phyloP scores from a whole-genome alignment of 306 rosid genomes.

The Rosa lucieae region DNA sequence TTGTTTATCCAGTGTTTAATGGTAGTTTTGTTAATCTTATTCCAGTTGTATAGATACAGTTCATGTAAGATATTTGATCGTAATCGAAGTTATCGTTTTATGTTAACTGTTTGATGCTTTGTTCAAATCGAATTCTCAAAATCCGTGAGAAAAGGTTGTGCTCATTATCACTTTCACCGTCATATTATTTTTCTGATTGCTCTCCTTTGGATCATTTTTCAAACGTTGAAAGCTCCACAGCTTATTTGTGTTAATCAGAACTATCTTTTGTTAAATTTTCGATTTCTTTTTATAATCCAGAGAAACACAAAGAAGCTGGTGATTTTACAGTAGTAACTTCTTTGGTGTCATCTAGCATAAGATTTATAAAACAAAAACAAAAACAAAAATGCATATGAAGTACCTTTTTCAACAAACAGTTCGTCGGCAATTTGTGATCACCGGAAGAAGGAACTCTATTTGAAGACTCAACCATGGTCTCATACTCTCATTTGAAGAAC shows the following conservation, averaged over 20 bases:
- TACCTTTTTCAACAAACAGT: not conserved
- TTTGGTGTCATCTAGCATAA: too few species aligned
- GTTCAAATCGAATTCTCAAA: not conserved
- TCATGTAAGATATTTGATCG: not conserved
- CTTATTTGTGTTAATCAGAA: not conserved
- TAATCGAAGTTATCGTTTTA: not conserved
- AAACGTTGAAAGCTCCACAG: not conserved
- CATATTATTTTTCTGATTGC: not conserved
- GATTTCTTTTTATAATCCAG: not conserved
- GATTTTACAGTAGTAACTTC: too few species aligned
- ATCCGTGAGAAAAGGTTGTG: not conserved
- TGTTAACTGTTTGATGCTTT: not conserved
- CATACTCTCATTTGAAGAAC: not conserved
- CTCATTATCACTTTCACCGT: not conserved
- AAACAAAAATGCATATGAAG: too few species aligned
- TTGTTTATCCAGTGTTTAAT: not conserved
- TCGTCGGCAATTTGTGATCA: not conserved
- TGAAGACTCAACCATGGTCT: not conserved
- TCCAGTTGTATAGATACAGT: not conserved
- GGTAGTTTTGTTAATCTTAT: not conserved
- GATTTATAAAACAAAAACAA: too few species aligned
- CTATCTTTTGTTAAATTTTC: not conserved
- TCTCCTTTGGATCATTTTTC: not conserved
- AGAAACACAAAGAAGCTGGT: too few species aligned
- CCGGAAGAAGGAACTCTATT: too few species aligned